Base-by-base conservation (phyloP, 2,329 filamentous ascomycete genomes). In the Microthyrium microscopicum region DNA sequence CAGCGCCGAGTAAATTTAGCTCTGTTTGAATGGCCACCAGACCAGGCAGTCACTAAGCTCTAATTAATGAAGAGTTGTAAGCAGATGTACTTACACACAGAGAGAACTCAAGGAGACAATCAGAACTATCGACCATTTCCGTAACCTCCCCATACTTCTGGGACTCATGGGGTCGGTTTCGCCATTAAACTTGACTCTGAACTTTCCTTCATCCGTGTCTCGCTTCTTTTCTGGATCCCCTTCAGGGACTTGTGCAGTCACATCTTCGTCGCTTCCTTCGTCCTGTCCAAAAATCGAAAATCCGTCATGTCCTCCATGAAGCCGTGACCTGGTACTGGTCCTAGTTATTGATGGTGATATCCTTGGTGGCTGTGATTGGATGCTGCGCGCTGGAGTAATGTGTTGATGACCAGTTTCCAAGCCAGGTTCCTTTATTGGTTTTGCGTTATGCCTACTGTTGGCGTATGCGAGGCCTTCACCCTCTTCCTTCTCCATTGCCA, bases 71-170 rank as follows among this genome's bases (percentile, higher is more conserved):
- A 15, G 31, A 73, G 79, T 65, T 66, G 85, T 77, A 93, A 84
- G 53, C 81, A 87, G 38, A 89, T 25, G 8, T 8, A 73, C 79
- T 65, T 66, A 85, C 77, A 93, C 84, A 53, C 81, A 87, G 38
- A 89, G 62, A 29, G 80, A 80, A 5, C 77, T 78, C 35, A 66
- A 51, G 7, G 75, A 73, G n/a, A 84, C 66, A 37, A 93, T 77
- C 22, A 73, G 43, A 1, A 85, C 73, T 40, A 93, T 76, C 20
- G 73, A 36, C 87, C 87, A 94, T 49, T 85, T 85, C 40, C 71
- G 68, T n/a, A 55, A 49, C 13, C 53, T 64, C 12, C 54, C 57
- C 59, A 82, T 73, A 50, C 70, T 82, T 38, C 77, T 70, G 1
- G 85, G 85, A 44, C 76, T 79, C 53, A 71, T 50, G 0, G 78